Evolutionary conservation across 495 filamentous ascomycete species (phyloP), one percentile per base, ranked within the genome.

Genomic region (Penicillium fimorum): DNA sequence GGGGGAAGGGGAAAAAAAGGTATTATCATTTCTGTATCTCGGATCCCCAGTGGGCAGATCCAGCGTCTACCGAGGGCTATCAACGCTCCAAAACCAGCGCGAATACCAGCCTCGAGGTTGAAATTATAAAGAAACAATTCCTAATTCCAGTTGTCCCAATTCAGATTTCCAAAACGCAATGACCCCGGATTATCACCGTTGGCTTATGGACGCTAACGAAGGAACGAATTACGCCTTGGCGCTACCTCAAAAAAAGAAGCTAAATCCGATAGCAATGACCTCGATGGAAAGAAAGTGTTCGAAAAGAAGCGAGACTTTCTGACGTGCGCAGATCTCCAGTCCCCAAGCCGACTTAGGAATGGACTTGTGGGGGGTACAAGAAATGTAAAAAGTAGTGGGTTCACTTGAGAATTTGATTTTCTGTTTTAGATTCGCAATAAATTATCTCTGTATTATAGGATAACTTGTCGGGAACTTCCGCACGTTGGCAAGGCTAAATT

Each of bases 401-500:
- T 46, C 3, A 51, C 13, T 20, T 40, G 29, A 12, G 15, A 15
- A 22, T 20, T 41, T 37, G 30, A 42, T 9, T 20, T 20, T 40
- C 10, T 24, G 25, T 7, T n/a, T 51, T 37, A 37, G n/a, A 44
- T 27, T 22, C 24, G 33, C n/a, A 37, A 53, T 37, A 37, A 47
- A 35, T 33, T 57, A 45, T 18, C 25, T 58, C 25, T 17, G 17
- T 25, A 15, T 29, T 44, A 24, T 52, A 47, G 42, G 13, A 25
- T 50, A n/a, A 33, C 47, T 29, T 43, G 53, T 64, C 63, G 59
- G 66, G 41, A 53, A 62, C 53, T 62, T 59, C 59, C 58, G 64
- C 55, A 58, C 47, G 58, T 60, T 55, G 56, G 49, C 46, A 48
- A 66, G 62, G 60, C 65, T 52, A 56, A 65, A 65, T 68, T 72